Evolutionary conservation across 2,329 filamentous ascomycete species (phyloP).

Genomic region (Juglanconis oblonga): DNA sequence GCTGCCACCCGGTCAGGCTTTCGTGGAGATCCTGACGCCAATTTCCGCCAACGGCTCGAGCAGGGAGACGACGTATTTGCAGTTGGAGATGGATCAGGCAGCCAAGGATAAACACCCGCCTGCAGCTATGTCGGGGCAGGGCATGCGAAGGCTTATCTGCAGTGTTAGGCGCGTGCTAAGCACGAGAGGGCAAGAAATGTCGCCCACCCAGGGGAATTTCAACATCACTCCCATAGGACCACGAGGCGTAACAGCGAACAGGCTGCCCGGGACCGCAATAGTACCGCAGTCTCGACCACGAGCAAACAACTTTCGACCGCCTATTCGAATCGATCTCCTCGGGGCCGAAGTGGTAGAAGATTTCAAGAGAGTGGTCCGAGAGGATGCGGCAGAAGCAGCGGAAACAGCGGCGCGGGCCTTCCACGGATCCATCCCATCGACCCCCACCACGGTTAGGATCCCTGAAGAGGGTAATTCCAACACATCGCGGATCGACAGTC

Average conservation of each 20-base stretch:
- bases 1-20: constrained; percentile 77
- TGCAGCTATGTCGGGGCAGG: constrained; percentile 65
- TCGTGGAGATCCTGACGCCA: constrained; percentile 65
- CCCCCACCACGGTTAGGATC: constrained; percentile 20
- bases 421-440: constrained; percentile 24
- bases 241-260: constrained; percentile 53
- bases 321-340: constrained; percentile 74
- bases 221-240: constrained; percentile 49
- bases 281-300: constrained; percentile 53
- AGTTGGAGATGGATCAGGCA: constrained; percentile 33
- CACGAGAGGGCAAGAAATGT: constrained; percentile 46
- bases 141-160: constrained; percentile 82
- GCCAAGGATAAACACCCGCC: constrained; percentile 43
- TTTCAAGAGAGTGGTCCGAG: constrained; percentile 71
- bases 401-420: constrained; percentile 25
- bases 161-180: constrained; percentile 82
- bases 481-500: constrained; percentile 40
- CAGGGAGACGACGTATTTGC: constrained; percentile 53
- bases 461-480: constrained; percentile 39
- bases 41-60: constrained; percentile 43
- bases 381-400: constrained; percentile 51
- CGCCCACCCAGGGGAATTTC: constrained; percentile 45
- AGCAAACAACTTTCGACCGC: constrained; percentile 43
- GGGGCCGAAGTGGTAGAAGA: constrained; percentile 76
- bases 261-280: constrained; percentile 57